Percentiles rank a stretch among this genome's conserved stretches.
phyloP scores from a whole-genome alignment of 495 filamentous ascomycete genomes.

The Venustampulla echinocandica region DNA sequence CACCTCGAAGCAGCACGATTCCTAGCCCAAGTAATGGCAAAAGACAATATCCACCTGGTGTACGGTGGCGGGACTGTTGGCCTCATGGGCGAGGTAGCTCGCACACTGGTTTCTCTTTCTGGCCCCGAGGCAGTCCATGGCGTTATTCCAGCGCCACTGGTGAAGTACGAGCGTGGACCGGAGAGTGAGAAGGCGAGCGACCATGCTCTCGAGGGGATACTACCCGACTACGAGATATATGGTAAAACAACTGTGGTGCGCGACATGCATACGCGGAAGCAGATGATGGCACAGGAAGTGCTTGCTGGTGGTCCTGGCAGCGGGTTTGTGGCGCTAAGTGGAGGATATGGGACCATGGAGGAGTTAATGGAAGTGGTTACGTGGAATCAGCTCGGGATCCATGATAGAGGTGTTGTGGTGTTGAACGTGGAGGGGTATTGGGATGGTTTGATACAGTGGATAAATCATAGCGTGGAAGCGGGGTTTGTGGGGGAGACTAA shows the following conservation, averaged over 20 bases:
- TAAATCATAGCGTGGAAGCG: constrained; percentile 62
- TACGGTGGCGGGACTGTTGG: constrained; percentile 94
- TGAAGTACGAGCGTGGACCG: constrained; percentile 64
- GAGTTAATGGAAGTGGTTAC: constrained; percentile 94
- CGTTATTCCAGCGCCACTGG: constrained; percentile 78
- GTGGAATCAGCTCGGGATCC: constrained; percentile 97
- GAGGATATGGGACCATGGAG: constrained; percentile 92
- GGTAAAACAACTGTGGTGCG: constrained; percentile 79
- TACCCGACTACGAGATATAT: constrained; percentile 61
- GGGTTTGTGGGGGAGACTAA: constrained; percentile 68
- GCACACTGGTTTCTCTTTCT: constrained; percentile 74
- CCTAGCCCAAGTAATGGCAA: constrained; percentile 67
- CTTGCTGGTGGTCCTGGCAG: constrained; percentile 69
- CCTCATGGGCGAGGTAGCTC: constrained; percentile 88
- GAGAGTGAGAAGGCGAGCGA: constrained; percentile 3
- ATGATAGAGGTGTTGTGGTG: constrained; percentile 68
- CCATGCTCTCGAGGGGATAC: constrained; percentile 7
- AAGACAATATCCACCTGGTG: constrained; percentile 68
- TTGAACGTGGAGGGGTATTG: constrained; percentile 87
- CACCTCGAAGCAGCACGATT: constrained; percentile 66
- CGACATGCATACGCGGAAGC: constrained; percentile 94
- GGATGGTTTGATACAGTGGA: constrained; percentile 77
- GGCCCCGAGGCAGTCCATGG: constrained; percentile 83
- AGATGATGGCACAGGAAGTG: constrained; percentile 82
- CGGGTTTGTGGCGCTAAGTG: constrained; percentile 84